Base-by-base conservation (phyloP, 345 rosid species). In the Corymbia maculata region DNA sequence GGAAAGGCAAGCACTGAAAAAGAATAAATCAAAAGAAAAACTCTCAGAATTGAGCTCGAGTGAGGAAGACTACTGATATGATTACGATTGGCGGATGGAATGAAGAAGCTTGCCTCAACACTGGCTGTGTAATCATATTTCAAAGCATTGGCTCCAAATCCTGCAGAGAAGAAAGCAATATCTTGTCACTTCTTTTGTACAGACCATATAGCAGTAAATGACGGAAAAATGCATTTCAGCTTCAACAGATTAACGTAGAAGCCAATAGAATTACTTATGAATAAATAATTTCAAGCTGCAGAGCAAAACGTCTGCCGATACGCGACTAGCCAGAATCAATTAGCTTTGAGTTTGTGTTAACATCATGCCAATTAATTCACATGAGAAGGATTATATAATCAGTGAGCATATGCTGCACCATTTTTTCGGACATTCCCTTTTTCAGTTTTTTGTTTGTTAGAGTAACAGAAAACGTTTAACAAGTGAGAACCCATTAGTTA, bases 41-140 rank as follows among this genome's bases (percentile, higher is more conserved):
- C 52, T 36, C 64, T 55, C 49, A 55, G 30, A 52, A 30, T 44
- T 55, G 13, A 45, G 32, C 42, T 21, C 79, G 47, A 86, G 52
- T 51, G 15, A 51, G 44, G 45, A 36, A 28, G 44, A 53, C 53
- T 49, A 50, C 36, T 32, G 6, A 24, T 52, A 13, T 85, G 64
- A 16, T 10, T 32, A 22, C 47, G 30, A 59, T 55, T 47, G 47
- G 85, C 85, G 42, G 13, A 82, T 36, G 51, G 50, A 64, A 52
- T 55, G n/a, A 26, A 9, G 79, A 50, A 90, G 4, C 89, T 87
- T 88, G 86, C 97, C 96, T 96, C 93, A 9, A 93, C 89, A 84
- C 89, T 92, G n/a, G 98, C 95, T 4, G 96, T 86, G 88, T 96
- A 93, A 90, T 97, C 98, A 87, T 96, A 97, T n/a, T 94, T 59